Evolutionary conservation across 208 protist species (phyloP).

Genomic region (Vickermania spadyakhi): DNA sequence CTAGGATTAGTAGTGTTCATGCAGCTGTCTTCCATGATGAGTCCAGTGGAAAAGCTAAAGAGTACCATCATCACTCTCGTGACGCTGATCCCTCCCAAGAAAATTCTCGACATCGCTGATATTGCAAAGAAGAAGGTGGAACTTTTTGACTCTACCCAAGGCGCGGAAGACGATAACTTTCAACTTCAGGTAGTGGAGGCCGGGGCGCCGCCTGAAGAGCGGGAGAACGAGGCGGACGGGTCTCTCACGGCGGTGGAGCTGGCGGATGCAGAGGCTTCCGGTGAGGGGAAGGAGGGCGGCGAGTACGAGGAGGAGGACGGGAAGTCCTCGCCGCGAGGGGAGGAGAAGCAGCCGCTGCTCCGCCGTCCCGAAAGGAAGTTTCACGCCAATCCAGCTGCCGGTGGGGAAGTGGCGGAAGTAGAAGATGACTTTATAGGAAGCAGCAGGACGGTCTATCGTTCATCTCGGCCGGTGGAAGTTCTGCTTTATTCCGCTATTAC

Average conservation of each 20-base stretch:
- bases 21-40: not conserved
- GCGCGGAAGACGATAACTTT: conserved; percentile 1
- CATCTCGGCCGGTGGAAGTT: not conserved
- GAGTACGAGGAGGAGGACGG: not conserved
- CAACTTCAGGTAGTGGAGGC: not conserved
- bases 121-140: conserved; percentile 8
- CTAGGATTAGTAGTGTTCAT: conserved; percentile 1
- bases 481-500: not conserved
- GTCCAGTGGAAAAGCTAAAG: conserved; percentile 8
- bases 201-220: not conserved
- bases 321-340: not conserved
- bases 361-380: not conserved
- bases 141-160: conserved; percentile 2
- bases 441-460: not conserved
- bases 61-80: conserved; percentile 10
- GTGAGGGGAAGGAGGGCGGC: not conserved
- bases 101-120: conserved; percentile 7
- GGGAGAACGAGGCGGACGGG: not conserved
- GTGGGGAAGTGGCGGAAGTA: not conserved
- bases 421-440: not conserved
- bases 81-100: conserved; percentile 6
- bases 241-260: not conserved
- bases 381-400: not conserved
- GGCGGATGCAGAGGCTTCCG: not conserved
- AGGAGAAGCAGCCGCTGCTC: not conserved